Evolutionary conservation across 2,329 filamentous ascomycete genomes (phyloP).

Genomic region (Sporothrix schenckii): DNA sequence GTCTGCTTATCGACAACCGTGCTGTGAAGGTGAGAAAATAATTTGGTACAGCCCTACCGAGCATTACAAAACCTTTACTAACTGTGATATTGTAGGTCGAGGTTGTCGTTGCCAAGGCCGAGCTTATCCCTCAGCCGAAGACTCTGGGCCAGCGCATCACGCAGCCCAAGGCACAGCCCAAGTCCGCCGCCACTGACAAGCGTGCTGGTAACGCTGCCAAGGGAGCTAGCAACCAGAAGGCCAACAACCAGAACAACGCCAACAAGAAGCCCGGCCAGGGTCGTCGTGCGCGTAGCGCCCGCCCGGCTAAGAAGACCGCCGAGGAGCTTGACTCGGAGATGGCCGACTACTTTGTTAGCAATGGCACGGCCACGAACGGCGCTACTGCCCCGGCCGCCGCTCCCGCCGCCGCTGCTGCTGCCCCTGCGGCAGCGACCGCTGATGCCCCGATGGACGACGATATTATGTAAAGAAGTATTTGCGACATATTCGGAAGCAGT

Average conservation of each 20-base stretch:
- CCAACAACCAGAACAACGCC: constrained; percentile 38
- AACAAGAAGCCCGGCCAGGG: constrained; percentile 51
- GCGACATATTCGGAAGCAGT: neutral
- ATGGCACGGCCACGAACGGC: constrained; percentile 45
- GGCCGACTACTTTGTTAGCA: constrained; percentile 83
- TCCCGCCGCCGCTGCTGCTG: constrained; percentile 43
- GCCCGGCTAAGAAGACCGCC: constrained; percentile 81
- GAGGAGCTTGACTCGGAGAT: constrained; percentile 98
- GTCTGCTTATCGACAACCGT: constrained; percentile 83
- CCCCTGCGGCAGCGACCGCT: constrained; percentile 50
- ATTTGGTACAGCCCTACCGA: neutral
- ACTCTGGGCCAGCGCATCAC: constrained; percentile 78
- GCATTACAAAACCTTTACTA: neutral
- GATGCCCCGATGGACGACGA: constrained; percentile 70
- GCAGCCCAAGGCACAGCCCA: constrained; percentile 73
- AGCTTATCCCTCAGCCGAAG: constrained; percentile 67
- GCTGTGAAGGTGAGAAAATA: constrained; percentile 75
- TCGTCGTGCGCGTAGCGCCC: constrained; percentile 58
- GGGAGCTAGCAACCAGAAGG: constrained; percentile 49
- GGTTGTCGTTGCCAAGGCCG: constrained; percentile 78
- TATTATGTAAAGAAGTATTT: constrained; percentile 51
- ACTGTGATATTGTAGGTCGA: constrained; percentile 66
- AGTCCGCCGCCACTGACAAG: constrained; percentile 78
- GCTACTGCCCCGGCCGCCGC: constrained; percentile 51
- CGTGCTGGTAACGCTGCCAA: constrained; percentile 56